These are phyloP conservation scores for Leccinum barrowsii DNA, from an alignment of 768 basidiomycete species.

Conservation along the genomic window DNA sequence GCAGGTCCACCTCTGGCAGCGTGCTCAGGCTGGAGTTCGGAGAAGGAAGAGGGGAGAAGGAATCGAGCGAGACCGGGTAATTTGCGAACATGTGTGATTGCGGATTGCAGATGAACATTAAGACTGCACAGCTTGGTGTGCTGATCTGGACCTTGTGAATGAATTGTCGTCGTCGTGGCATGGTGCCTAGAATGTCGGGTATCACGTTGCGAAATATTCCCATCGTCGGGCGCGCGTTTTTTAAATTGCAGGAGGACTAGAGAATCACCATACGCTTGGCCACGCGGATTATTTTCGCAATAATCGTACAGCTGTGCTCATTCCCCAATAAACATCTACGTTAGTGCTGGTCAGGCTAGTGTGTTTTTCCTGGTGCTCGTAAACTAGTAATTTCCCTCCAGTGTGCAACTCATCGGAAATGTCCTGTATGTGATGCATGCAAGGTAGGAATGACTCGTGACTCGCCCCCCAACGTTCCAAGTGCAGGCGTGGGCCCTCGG, in stretches of 20 bases:
- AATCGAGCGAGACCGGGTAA: too few relatives aligned
- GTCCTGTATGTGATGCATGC: constrained; percentile 10
- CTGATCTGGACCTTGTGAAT: too few relatives aligned
- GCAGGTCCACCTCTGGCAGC: too few relatives aligned
- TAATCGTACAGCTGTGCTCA: background rate
- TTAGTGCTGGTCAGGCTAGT: background rate
- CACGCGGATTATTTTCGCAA: background rate
- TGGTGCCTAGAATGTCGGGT: constrained; percentile 32
- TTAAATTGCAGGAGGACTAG: background rate
- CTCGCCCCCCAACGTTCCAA: constrained; percentile 24
- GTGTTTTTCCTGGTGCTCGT: background rate
- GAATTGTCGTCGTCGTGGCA: too few relatives aligned
- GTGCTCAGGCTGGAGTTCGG: too few relatives aligned
- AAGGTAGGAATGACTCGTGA: constrained; percentile 23
- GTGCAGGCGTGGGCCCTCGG: constrained; percentile 23
- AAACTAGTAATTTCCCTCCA: background rate
- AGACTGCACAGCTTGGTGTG: too few relatives aligned
- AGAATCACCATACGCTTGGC: background rate
- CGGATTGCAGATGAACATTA: too few relatives aligned
- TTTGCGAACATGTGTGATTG: too few relatives aligned
- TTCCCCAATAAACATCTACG: background rate
- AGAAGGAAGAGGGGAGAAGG: too few relatives aligned
- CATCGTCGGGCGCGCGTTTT: constrained; percentile 25
- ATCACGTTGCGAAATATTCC: constrained; percentile 48
- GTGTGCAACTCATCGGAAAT: background rate